Evolutionary conservation across 352 stramenopile species (phyloP), one percentile per base, ranked within the genome.

Genomic region (Globisporangium recalcitrans): DNA sequence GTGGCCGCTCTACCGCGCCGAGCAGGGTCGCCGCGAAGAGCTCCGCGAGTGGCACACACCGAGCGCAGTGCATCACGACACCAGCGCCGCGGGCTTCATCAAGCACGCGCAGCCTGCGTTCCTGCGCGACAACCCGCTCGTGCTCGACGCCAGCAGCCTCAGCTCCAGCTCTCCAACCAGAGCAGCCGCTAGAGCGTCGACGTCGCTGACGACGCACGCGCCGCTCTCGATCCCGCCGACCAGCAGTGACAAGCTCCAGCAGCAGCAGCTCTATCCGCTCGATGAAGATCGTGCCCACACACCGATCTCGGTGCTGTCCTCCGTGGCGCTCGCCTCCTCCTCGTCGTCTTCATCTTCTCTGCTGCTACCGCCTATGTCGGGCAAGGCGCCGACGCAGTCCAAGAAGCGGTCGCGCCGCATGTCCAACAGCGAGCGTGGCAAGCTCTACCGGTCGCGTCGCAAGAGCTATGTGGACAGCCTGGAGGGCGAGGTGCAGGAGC

Each of bases 341-440:
- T 21, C 48, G 4, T 49, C 59, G 40, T 24, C 27, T 13, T 52
- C 55, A 29, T 16, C 4, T 6, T 52, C 32, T 16, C 1, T 52
- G 34, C 53, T 49, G 36, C 29, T 26, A 2, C 24, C 48, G 14
- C 38, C 16, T n/a, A 16, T 24, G 55, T 34, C 14, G 10, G 31
- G 16, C n/a, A 40, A 52, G 26, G n/a, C n/a, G 4, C 34, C 14
- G 14, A 46, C 16, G 58, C 52, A 47, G 40, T 60, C 29, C 44
- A 56, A 47, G 21, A 62, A 49, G 42, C 59, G 56, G 21, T 34
- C 38, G 21, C 59, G 62, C 4, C 59, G 60, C 49, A 72, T 75
- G 69, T 72, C 69, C 34, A 75, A 76, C 46, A 76, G 69, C 44
- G 69, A 76, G 36, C 69, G 69, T 3, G 65, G 70, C 27, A 77